Evolutionary conservation across 441 rosid genomes (phyloP), one percentile per base, ranked within the genome.

Genomic region (Dalechampia spathulata): DNA sequence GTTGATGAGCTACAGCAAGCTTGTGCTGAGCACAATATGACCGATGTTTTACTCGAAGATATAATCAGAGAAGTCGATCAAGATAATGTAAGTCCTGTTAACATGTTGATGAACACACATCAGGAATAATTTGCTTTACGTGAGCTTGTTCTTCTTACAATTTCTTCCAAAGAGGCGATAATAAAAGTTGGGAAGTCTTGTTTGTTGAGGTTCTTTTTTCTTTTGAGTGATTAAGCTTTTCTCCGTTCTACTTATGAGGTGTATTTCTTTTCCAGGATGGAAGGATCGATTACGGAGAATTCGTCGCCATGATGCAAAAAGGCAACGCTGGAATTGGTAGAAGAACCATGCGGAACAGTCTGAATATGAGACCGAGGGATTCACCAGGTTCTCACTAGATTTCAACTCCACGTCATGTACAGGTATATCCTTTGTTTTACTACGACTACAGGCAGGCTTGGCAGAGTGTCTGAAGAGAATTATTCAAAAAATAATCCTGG

Each of bases 1-100:
- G 83, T 87, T 14, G 99, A 90, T 61, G 99, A 93, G 82, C 86
- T 93, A 57, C 95, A 90, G 70, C 97, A 93, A 72, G 95, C 95
- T 0, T 90, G 99, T 46, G 63, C 70, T 0, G 99, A 93, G 63
- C 99, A 90, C 51, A 90, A 92, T 52, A 83, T 93, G 95, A 78
- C 83, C 0, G 96, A 90, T 78, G 95, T 77, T 62, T 80, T 78
- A 25, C 92, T 93, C 25, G 99, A 93, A 30, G 34, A 30, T 30
- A 30, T 30, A 30, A 30, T 30, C 34, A 30, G 34, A 30, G 34
- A 30, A 30, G 34, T 30, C 8, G 34, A 30, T 8, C 34, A 30
- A 30, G 34, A 30, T 30, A 30, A 30, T 30, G 34, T 81, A 72
- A 76, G 87, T 63, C 41, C 53, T 55, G 54, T 58, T 45, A 51